Conservation (phyloP, 2,329 filamentous ascomycete genomes). For the Thielaviopsis cerberus region DNA sequence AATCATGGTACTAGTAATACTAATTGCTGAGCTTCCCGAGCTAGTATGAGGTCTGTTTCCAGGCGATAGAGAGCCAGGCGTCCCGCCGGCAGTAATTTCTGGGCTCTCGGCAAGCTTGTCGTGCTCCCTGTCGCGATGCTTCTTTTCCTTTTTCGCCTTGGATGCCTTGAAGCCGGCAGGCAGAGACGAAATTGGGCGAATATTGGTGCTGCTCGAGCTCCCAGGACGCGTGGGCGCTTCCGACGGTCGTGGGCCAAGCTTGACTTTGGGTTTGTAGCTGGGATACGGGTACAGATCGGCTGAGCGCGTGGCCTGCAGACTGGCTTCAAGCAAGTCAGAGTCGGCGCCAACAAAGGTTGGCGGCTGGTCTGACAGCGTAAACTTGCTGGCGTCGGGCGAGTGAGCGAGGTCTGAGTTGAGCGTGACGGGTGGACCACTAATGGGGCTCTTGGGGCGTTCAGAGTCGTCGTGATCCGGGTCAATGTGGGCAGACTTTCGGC, state of each 20-base stretch:
- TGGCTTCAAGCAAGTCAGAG: conserved; percentile 22
- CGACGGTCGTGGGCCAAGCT: conserved; percentile 71
- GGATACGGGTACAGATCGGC: conserved; percentile 33
- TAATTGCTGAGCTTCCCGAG: conserved; percentile 14
- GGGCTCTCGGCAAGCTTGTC: conserved; percentile 16
- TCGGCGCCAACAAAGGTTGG: conserved; percentile 32
- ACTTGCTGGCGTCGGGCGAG: conserved; percentile 30
- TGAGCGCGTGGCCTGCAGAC: conserved; percentile 30
- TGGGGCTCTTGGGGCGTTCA: not conserved
- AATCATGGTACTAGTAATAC: conserved; percentile 7
- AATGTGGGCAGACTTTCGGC: conserved; percentile 38
- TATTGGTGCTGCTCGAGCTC: conserved; percentile 39
- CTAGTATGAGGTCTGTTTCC: conserved; percentile 19
- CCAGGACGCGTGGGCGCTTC: conserved; percentile 42
- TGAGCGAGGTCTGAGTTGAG: conserved; percentile 34
- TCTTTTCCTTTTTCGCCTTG: conserved; percentile 11
- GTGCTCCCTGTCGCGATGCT: conserved; percentile 15
- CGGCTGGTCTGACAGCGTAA: conserved; percentile 30
- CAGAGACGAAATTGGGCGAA: conserved; percentile 58
- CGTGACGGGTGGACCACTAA: conserved; percentile 23
- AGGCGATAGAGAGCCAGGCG: conserved; percentile 15
- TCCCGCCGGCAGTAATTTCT: conserved; percentile 21
- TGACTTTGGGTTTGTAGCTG: conserved; percentile 60
- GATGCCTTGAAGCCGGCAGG: conserved; percentile 60
- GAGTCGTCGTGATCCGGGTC: conserved; percentile 17